Percentiles rank a stretch among this genome's conserved stretches.
Evolutionary conservation across 352 stramenopile genomes (phyloP).

Genomic region (Phytophthora kernoviae): DNA sequence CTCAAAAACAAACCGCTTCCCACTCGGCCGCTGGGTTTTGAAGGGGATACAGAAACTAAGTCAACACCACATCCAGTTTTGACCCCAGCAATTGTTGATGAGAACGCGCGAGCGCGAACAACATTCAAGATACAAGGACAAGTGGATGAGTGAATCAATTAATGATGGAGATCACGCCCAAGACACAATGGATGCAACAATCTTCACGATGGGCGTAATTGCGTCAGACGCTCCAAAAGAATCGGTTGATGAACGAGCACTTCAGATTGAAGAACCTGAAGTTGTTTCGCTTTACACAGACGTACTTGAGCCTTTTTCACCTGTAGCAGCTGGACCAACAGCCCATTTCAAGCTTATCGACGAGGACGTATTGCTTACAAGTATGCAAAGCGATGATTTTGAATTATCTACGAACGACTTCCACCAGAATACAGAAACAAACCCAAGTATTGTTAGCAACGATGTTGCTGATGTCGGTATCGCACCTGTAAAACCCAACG

Average conservation of each 20-base stretch:
- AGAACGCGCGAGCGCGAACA: not conserved
- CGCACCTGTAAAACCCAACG: not conserved
- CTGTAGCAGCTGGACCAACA: slow-evolving; percentile 2
- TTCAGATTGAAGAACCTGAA: not conserved
- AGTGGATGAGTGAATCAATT: not conserved
- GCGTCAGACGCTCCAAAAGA: not conserved
- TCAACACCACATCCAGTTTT: not conserved
- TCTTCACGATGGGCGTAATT: not conserved
- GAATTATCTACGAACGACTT: slow-evolving; percentile 13
- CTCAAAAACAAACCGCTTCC: not conserved
- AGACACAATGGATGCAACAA: not conserved
- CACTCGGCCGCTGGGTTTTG: not conserved
- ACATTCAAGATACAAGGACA: not conserved
- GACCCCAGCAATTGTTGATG: not conserved
- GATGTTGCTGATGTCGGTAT: not conserved
- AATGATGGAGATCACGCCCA: not conserved
- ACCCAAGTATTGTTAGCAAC: slow-evolving; percentile 2
- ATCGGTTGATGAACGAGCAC: not conserved
- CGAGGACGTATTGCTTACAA: slow-evolving; percentile 27
- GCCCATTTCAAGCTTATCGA: slow-evolving; percentile 3
- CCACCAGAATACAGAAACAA: slow-evolving; percentile 5
- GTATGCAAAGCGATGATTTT: slow-evolving; percentile 39
- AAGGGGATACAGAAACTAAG: not conserved
- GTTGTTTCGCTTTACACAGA: slow-evolving; percentile 6
- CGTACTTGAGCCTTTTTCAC: slow-evolving; percentile 22